Evolutionary conservation across 2,329 filamentous ascomycete species (phyloP).

Genomic region (Trichoderma sp.): DNA sequence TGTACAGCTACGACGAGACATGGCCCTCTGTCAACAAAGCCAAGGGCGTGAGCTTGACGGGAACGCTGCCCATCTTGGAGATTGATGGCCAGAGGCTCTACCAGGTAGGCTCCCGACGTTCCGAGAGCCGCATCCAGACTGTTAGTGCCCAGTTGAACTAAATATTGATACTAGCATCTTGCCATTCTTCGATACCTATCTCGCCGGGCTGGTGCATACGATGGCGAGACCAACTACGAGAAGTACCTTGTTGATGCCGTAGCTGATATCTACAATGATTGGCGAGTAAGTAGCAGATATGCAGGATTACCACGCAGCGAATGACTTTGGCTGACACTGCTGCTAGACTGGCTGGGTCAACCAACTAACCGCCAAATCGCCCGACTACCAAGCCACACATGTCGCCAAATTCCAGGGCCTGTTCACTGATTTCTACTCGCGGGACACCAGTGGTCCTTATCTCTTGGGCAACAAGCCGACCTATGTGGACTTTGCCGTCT

Average conservation of each 20-base stretch:
- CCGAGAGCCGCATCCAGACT: constrained; percentile 30
- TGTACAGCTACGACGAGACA: constrained; percentile 34
- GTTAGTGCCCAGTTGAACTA: constrained; percentile 24
- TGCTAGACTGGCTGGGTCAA: constrained; percentile 31
- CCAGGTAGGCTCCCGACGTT: constrained; percentile 24
- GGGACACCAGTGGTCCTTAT: constrained; percentile 37
- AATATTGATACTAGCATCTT: constrained; percentile 11
- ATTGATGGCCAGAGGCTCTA: constrained; percentile 38
- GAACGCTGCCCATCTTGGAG: constrained; percentile 40
- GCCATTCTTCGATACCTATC: constrained; percentile 41
- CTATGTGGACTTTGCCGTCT: constrained; percentile 44
- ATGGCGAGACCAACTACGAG: constrained; percentile 40
- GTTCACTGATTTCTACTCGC: constrained; percentile 38
- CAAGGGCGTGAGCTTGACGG: constrained; percentile 35
- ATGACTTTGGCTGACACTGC: neutral
- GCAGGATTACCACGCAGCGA: neutral
- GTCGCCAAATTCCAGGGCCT: constrained; percentile 9
- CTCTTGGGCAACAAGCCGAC: constrained; percentile 41
- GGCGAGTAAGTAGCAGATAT: constrained; percentile 37
- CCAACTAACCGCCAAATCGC: constrained; percentile 32
- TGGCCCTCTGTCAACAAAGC: constrained; percentile 32
- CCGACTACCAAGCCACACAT: constrained; percentile 36
- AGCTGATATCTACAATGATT: constrained; percentile 43
- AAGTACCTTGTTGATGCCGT: constrained; percentile 43
- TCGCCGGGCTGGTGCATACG: constrained; percentile 39